These are phyloP conservation scores for Geum urbanum DNA, from an alignment of 306 rosid genomes.

Conservation along the genomic window DNA sequence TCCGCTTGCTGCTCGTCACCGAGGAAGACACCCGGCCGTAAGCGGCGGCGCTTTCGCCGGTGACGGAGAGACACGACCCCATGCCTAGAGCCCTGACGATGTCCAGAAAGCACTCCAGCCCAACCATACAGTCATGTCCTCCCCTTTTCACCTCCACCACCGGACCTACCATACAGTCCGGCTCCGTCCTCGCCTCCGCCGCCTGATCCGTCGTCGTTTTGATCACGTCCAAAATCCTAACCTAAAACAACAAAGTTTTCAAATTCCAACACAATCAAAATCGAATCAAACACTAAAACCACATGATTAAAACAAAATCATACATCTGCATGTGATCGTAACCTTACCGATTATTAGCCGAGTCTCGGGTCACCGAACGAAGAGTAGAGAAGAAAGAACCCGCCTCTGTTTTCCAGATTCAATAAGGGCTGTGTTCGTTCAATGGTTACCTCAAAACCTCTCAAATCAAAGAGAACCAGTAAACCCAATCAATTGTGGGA, in stretches of 20 bases:
- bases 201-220: not conserved
- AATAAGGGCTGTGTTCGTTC: not conserved
- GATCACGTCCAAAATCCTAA: not conserved
- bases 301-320: no score
- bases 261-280: not conserved
- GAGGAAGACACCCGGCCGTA: constrained; percentile 33
- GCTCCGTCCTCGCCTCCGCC: not conserved
- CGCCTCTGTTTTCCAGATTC: not conserved
- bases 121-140: constrained; percentile 60
- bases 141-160: constrained; percentile 42
- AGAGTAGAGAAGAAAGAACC: not conserved
- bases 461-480: not conserved
- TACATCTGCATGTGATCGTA: not conserved
- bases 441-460: no score
- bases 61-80: constrained; percentile 71
- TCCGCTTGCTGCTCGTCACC: constrained; percentile 31
- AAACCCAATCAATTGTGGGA: not conserved
- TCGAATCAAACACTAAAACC: not conserved
- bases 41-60: constrained; percentile 11
- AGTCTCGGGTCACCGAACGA: not conserved
- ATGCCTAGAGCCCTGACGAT: constrained; percentile 84
- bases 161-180: constrained; percentile 34
- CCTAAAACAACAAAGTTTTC: not conserved
- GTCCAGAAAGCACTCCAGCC: constrained; percentile 78
- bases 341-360: not conserved